Evolutionary conservation across 352 stramenopile genomes (phyloP).

Genomic region (Pythium phragmiticola): DNA sequence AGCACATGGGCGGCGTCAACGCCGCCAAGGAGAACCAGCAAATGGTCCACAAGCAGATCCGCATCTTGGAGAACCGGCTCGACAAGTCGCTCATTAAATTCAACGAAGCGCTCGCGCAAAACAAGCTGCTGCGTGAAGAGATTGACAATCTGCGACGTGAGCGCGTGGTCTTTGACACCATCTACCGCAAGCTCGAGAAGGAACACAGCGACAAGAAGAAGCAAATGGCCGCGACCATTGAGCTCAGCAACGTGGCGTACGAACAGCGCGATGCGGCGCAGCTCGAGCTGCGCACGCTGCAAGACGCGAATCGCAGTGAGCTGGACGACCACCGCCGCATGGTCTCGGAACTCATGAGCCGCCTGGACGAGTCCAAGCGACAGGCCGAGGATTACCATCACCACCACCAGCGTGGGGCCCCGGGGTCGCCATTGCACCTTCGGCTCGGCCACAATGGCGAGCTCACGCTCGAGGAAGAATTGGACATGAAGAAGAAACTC

Average conservation of each 20-base stretch:
- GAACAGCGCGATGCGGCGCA: slow-evolving; percentile 94
- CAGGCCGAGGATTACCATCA: slow-evolving; percentile 36
- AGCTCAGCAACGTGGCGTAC: slow-evolving; percentile 94
- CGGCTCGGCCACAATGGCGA: slow-evolving; percentile 32
- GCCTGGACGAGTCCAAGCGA: slow-evolving; percentile 58
- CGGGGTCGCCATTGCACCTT: slow-evolving; percentile 26
- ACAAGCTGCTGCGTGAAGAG: slow-evolving; percentile 90
- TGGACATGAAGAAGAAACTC: slow-evolving; percentile 69
- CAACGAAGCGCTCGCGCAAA: slow-evolving; percentile 93
- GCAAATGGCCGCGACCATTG: slow-evolving; percentile 95
- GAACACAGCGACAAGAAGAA: slow-evolving; percentile 95
- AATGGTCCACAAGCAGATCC: slow-evolving; percentile 96
- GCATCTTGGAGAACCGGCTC: slow-evolving; percentile 95
- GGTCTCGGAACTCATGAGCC: slow-evolving; percentile 56
- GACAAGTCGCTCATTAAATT: slow-evolving; percentile 97
- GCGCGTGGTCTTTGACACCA: slow-evolving; percentile 94
- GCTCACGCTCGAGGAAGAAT: slow-evolving; percentile 57
- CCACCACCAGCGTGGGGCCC: slow-evolving; percentile 33
- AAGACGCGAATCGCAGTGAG: slow-evolving; percentile 91
- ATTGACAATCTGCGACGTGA: slow-evolving; percentile 94
- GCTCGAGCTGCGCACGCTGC: slow-evolving; percentile 90
- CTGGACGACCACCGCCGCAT: slow-evolving; percentile 58
- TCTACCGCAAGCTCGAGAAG: slow-evolving; percentile 91
- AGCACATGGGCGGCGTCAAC: slow-evolving; percentile 96
- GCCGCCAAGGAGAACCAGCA: slow-evolving; percentile 94